Evolutionary conservation across 73 alveolate species (phyloP), one percentile per base, ranked within the genome.

Genomic region (Paramecium caudatum): DNA sequence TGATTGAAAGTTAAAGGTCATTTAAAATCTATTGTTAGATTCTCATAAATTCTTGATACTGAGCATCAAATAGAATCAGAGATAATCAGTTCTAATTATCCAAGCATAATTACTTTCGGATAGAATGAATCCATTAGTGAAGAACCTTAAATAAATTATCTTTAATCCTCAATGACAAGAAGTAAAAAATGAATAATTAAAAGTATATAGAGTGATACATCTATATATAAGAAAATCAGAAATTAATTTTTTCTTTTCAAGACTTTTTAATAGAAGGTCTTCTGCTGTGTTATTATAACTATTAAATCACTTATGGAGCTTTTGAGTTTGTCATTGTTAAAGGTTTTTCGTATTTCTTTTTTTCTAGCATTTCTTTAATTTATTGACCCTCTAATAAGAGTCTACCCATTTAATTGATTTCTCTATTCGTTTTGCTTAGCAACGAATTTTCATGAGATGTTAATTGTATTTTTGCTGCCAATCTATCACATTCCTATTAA

Each of bases 331-430:
- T 55, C 23, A 55, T 55, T 3, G 80, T 55, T 55, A 55, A 32
- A 0, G 88, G 88, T 41, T 74, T 74, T 19, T 74, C 88, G 43
- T 41, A 74, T 21, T 74, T 74, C 32, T 45, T 74, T 47, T 74
- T 74, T 36, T 74, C 88, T 21, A 74, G 32, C 39, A 74, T 41
- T 27, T 74, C 88, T 39, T 74, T 74, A 17, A 74, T 74, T 45
- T 74, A 45, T 45, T 74, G 55, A 17, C 88, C 65, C 32, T 74
- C 88, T 21, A 74, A 74, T 21, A 74, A 39, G 10, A 74, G 9
- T 13, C 88, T 45, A 45, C 88, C 88, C 88, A 74, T 39, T 74
- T 74, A 45, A 74, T 74, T 74, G 43, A 74, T 39, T 74, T 74
- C 88, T 39, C 88, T 74, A 41, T 74, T 74, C 2, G 88, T 74